Percentiles rank a stretch among this genome's conserved stretches.
Evolutionary conservation across 2,329 filamentous ascomycete species (phyloP).

Genomic region (Cercospora zeina): DNA sequence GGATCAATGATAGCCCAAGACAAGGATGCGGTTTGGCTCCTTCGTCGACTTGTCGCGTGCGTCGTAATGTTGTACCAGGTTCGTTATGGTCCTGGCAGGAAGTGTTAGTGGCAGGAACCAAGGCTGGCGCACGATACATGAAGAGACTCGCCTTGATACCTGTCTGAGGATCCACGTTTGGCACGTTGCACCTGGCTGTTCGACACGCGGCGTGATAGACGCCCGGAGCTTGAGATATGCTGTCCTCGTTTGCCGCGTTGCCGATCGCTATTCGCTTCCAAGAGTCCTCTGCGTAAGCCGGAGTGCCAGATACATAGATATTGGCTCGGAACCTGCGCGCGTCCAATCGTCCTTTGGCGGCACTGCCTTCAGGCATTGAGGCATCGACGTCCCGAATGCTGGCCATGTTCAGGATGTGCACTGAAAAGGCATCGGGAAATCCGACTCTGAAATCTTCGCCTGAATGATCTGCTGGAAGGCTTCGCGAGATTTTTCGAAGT

Average conservation of each 20-base stretch:
- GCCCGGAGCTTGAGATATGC: not conserved
- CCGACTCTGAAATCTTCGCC: slow-evolving; percentile 61
- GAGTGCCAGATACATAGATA: slow-evolving; percentile 65
- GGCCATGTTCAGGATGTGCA: slow-evolving; percentile 66
- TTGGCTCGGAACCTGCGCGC: slow-evolving; percentile 69
- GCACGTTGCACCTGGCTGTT: slow-evolving; percentile 69
- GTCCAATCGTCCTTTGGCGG: slow-evolving; percentile 54
- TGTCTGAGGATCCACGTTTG: slow-evolving; percentile 66
- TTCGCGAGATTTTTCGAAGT: slow-evolving; percentile 60
- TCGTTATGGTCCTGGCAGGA: slow-evolving; percentile 36
- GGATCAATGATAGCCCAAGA: slow-evolving; percentile 40
- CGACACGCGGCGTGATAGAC: slow-evolving; percentile 61
- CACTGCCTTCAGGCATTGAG: slow-evolving; percentile 55
- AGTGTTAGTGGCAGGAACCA: not conserved
- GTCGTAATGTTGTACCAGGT: slow-evolving; percentile 36
- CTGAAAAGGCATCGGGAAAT: slow-evolving; percentile 71
- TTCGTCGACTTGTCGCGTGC: slow-evolving; percentile 36
- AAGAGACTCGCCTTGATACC: slow-evolving; percentile 44
- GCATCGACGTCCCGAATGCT: slow-evolving; percentile 63
- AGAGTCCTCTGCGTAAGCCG: slow-evolving; percentile 67
- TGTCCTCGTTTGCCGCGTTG: slow-evolving; percentile 9
- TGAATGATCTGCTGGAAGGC: slow-evolving; percentile 59
- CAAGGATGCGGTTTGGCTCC: slow-evolving; percentile 39
- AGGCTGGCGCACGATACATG: not conserved
- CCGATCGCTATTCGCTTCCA: slow-evolving; percentile 63